Evolutionary conservation across 352 stramenopile genomes (phyloP).

Genomic region (Saprolegnia diclina): DNA sequence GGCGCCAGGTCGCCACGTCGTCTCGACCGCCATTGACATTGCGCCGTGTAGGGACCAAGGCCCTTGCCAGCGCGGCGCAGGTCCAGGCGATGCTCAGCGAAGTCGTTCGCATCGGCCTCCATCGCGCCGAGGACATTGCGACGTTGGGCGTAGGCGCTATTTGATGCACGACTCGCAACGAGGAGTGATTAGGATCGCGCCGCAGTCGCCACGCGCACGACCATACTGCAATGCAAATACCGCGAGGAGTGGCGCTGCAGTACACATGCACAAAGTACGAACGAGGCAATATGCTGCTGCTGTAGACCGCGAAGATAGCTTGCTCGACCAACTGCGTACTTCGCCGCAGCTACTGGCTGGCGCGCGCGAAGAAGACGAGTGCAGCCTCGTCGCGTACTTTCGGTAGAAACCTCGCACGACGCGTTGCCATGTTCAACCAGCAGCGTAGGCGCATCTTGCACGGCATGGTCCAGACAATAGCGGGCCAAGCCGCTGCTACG

Average conservation of each 20-base stretch:
- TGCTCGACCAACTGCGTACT: background rate
- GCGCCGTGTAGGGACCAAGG: no score
- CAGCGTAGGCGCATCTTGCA: no score
- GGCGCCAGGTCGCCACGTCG: no score
- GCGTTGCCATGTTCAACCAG: background rate
- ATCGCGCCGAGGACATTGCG: conserved; percentile 3
- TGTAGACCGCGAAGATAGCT: background rate
- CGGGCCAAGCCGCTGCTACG: no score
- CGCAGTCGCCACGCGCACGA: background rate
- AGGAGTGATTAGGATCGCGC: background rate
- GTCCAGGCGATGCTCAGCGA: conserved; percentile 15
- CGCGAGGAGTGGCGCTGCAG: conserved; percentile 15
- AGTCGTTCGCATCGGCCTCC: conserved; percentile 5
- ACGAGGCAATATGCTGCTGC: background rate
- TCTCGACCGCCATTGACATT: no score
- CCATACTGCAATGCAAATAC: background rate
- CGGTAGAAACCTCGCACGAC: no score
- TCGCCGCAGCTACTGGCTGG: background rate
- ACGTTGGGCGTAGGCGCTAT: background rate
- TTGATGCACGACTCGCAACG: no score
- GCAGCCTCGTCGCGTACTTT: background rate
- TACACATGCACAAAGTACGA: background rate
- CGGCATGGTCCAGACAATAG: no score
- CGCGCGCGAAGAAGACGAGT: background rate
- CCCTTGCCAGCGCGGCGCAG: background rate